These are phyloP conservation scores for Lichina pygmaea DNA, from an alignment of 495 filamentous ascomycete genomes.

Conservation along the genomic window DNA sequence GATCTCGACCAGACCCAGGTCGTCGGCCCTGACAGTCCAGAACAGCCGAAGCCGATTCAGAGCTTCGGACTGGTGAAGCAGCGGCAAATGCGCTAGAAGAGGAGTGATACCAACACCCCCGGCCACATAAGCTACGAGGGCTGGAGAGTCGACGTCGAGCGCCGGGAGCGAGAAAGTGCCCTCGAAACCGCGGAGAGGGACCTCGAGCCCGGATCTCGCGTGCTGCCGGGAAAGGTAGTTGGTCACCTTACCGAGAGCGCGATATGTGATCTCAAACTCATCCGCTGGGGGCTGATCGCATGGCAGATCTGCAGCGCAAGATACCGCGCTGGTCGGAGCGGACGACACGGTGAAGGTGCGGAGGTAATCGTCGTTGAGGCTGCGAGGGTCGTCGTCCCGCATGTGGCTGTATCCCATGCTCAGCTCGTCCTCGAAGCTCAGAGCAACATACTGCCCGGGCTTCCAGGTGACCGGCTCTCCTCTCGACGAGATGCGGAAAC, in stretches of 20 bases:
- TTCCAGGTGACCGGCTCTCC: slow-evolving; percentile 21
- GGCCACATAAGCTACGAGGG: slow-evolving; percentile 28
- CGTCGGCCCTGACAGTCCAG: slow-evolving; percentile 34
- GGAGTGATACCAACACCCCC: slow-evolving; percentile 67
- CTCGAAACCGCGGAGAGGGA: slow-evolving; percentile 44
- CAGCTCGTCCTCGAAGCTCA: slow-evolving; percentile 39
- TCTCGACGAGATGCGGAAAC: slow-evolving; percentile 22
- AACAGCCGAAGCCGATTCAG: slow-evolving; percentile 20
- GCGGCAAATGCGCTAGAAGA: slow-evolving; percentile 31
- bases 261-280: slow-evolving; percentile 43
- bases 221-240: slow-evolving; percentile 31
- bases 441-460: slow-evolving; percentile 46
- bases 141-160: slow-evolving; percentile 1
- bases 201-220: slow-evolving; percentile 23
- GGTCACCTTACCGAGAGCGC: slow-evolving; percentile 40
- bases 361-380: slow-evolving; percentile 59
- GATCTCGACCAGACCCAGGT: slow-evolving; percentile 34
- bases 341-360: slow-evolving; percentile 58
- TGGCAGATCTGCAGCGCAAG: neutral
- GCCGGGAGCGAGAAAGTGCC: slow-evolving; percentile 32
- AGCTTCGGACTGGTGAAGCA: slow-evolving; percentile 12
- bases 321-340: slow-evolving; percentile 12
- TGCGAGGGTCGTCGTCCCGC: slow-evolving; percentile 48
- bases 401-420: slow-evolving; percentile 55
- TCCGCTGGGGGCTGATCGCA: slow-evolving; percentile 10